Evolutionary conservation across 1,284 basidiomycete species (phyloP).

Genomic region (Athelia sp.): DNA sequence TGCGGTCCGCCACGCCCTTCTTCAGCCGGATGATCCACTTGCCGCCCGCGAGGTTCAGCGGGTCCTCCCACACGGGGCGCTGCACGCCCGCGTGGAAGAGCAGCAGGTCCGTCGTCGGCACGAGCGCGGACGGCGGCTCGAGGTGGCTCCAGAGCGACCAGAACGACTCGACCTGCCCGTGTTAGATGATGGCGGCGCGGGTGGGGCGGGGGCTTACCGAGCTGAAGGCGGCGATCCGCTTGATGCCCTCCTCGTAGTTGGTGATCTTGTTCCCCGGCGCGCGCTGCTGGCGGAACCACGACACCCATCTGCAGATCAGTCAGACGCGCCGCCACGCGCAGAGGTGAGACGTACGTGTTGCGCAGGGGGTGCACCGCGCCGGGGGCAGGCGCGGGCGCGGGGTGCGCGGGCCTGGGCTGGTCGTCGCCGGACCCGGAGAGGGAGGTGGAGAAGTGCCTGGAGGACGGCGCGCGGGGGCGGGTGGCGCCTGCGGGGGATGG

Average conservation of each 20-base stretch:
- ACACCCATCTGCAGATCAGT: constrained; percentile 60
- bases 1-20: constrained; percentile 75
- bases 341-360: constrained; percentile 77
- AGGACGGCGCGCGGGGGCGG: constrained; percentile 46
- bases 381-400: constrained; percentile 25
- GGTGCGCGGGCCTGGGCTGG: constrained; percentile 39
- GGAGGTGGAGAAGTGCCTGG: constrained; percentile 73
- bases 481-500: constrained; percentile 23
- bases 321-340: constrained; percentile 15
- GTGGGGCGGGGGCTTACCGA: constrained; percentile 49
- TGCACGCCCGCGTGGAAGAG: constrained; percentile 79
- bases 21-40: constrained; percentile 88
- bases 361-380: constrained; percentile 61
- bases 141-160: constrained; percentile 83
- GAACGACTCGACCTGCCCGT: constrained; percentile 70
- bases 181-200: constrained; percentile 7
- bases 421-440: constrained; percentile 36
- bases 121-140: constrained; percentile 63
- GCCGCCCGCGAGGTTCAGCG: constrained; percentile 80
- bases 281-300: constrained; percentile 83
- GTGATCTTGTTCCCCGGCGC: constrained; percentile 75
- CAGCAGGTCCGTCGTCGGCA: constrained; percentile 80
- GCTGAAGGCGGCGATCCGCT: constrained; percentile 73
- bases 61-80: constrained; percentile 89
- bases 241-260: constrained; percentile 84